Conservation (phyloP, 2,329 filamentous ascomycete genomes). For the Cryphonectria naterciae region DNA sequence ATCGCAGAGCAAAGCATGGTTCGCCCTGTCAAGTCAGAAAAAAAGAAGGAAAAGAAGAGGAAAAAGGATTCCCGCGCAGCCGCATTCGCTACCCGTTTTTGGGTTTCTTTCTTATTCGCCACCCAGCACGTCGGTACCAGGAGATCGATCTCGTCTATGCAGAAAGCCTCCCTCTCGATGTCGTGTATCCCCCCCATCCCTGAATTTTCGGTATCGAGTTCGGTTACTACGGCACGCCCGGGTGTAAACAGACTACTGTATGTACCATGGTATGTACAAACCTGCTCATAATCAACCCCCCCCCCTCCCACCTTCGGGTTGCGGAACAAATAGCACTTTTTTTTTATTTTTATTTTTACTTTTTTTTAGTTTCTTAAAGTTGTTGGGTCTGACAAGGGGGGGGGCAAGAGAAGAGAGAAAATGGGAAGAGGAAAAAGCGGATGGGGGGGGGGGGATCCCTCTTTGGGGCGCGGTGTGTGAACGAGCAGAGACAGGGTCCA, state of each 20-base stretch:
- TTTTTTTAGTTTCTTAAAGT: not conserved
- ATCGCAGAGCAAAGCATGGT: not conserved
- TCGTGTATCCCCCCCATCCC: not conserved
- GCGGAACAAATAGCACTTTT: not conserved
- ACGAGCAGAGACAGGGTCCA: constrained; percentile 12
- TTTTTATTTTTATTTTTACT: not conserved
- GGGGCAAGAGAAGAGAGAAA: not conserved
- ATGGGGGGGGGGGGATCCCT: not conserved
- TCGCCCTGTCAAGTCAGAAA: not conserved
- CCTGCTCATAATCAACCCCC: not conserved
- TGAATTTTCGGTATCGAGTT: not conserved
- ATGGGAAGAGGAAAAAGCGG: not conserved
- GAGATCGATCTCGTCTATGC: constrained; percentile 15
- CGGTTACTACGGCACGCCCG: constrained; percentile 13
- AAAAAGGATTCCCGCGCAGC: not conserved
- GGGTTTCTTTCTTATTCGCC: constrained; percentile 1
- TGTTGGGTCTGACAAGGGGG: not conserved
- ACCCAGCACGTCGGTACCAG: constrained; percentile 11
- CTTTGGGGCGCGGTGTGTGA: constrained; percentile 14
- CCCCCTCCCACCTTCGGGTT: not conserved
- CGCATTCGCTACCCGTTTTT: not conserved
- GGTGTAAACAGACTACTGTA: not conserved
- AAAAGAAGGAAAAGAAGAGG: not conserved
- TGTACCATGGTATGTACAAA: not conserved
- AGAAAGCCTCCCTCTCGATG: constrained; percentile 14